These are phyloP conservation scores for Fusarium clavum DNA, from an alignment of 2,329 filamentous ascomycete species.

Conservation along the genomic window DNA sequence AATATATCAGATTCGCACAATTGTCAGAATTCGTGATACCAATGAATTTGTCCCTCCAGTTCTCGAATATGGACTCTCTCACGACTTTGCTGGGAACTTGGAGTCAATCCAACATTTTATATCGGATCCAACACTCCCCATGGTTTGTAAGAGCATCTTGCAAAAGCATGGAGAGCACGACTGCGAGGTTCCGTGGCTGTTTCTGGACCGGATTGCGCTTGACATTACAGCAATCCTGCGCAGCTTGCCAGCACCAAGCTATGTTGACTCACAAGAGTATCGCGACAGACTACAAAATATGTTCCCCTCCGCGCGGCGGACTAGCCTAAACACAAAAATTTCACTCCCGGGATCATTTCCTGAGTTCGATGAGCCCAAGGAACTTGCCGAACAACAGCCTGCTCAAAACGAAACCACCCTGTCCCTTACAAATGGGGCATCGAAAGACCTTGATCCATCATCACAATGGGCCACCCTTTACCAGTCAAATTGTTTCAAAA, in stretches of 20 bases:
- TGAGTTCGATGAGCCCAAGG: constrained; percentile 30
- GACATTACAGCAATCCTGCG: constrained; percentile 48
- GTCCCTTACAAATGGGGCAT: background rate
- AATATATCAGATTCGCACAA: constrained; percentile 46
- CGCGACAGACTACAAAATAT: constrained; percentile 39
- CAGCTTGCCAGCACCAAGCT: constrained; percentile 48
- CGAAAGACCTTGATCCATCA: background rate
- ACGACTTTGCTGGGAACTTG: constrained; percentile 29
- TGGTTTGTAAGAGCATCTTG: constrained; percentile 45
- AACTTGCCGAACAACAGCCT: background rate
- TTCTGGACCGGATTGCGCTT: constrained; percentile 45
- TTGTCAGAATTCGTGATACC: constrained; percentile 45
- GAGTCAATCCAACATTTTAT: constrained; percentile 43
- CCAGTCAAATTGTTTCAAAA: constrained; percentile 21
- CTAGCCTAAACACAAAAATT: constrained; percentile 30
- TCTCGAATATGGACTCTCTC: constrained; percentile 40
- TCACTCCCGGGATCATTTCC: constrained; percentile 48
- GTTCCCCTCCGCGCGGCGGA: constrained; percentile 36
- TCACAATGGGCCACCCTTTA: constrained; percentile 1
- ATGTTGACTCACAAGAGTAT: constrained; percentile 43
- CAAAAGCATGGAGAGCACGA: constrained; percentile 12
- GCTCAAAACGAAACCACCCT: background rate
- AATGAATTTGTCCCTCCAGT: constrained; percentile 41
- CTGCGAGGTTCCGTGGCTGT: constrained; percentile 37
- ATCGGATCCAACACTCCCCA: constrained; percentile 43